Evolutionary conservation across 2,329 filamentous ascomycete species (phyloP), one percentile per base, ranked within the genome.

Genomic region (Truncatella angustata): DNA sequence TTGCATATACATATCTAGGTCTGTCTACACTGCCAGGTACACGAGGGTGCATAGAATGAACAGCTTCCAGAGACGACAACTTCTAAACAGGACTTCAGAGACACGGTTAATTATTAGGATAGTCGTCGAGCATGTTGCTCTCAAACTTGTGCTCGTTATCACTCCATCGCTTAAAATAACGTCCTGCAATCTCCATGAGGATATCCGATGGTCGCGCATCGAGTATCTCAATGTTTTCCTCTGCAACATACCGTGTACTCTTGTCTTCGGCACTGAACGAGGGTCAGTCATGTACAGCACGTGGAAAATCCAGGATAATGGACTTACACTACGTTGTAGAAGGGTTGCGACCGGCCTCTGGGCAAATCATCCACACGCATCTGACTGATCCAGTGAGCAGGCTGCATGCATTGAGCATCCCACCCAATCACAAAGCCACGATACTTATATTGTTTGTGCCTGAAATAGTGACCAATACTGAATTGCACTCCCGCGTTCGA

Each of bases 111-210:
- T 86, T 82, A 61, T 87, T 81, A 4, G 85, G 85, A 68, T 87
- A 88, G 63, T 87, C 82, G 47, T 86, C 81, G 54, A 63, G 70
- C 35, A 88, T 73, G 65, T 88, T 88, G 66, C 83, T 87, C 18
- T 87, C 73, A 68, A 88, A 88, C 11, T 60, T 64, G 46, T 71
- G 70, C 1, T 62, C 65, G 12, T 60, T 63, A 2, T 63, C 59
- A 63, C 86, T 81, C 78, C 81, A 88, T 32, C 84, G 72, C 63
- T 84, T 86, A 63, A 88, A 88, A 61, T 84, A 80, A 54, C 78
- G 78, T 0, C 85, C 85, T 6, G 84, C 82, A 48, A 82, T 65
- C 35, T 64, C 63, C 58, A 79, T 67, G 52, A 87, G 68, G 4
- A 72, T 65, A 10, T 74, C 69, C 2, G 72, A 69, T 2, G 78